These are phyloP conservation scores for Exophiala aquamarina DNA, from an alignment of 2,329 filamentous ascomycete genomes.

Conservation along the genomic window DNA sequence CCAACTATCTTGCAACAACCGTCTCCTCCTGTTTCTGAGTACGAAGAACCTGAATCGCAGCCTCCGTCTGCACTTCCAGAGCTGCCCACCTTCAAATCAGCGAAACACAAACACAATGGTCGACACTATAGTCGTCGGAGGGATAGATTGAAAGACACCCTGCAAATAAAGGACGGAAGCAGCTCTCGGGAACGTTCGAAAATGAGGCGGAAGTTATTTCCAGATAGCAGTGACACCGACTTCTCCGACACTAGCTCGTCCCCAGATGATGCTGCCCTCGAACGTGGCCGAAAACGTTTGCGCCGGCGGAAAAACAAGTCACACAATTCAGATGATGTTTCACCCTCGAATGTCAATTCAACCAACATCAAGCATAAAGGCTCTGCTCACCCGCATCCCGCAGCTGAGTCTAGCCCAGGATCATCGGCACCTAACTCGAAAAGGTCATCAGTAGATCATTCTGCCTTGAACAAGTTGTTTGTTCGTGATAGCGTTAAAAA, in stretches of 20 bases:
- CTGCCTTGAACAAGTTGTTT: constrained; percentile 17
- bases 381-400: no score
- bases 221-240: constrained; percentile 23
- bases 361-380: no score
- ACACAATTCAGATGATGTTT: constrained; percentile 1
- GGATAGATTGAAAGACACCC: constrained; percentile 21
- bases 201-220: constrained; percentile 17
- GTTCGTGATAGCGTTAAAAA: constrained; percentile 15
- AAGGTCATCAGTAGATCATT: constrained; percentile 21
- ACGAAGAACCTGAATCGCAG: constrained; percentile 8
- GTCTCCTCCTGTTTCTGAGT: constrained; percentile 10
- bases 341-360: background rate
- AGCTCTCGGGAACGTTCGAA: constrained; percentile 18
- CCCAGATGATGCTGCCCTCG: constrained; percentile 4
- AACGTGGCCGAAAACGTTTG: constrained; percentile 22
- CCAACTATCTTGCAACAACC: constrained; percentile 19
- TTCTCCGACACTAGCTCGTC: constrained; percentile 18
- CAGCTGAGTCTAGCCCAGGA: constrained; percentile 16
- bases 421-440: constrained; percentile 23
- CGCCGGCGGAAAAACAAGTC: constrained; percentile 16
- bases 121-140: constrained; percentile 10
- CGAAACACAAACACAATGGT: constrained; percentile 17
- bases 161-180: constrained; percentile 18
- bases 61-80: constrained; percentile 25
- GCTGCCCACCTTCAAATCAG: constrained; percentile 27